Percentiles rank a stretch among this genome's conserved stretches.
Conservation (phyloP, 495 filamentous ascomycete genomes). For the Sporormia fimetaria region DNA sequence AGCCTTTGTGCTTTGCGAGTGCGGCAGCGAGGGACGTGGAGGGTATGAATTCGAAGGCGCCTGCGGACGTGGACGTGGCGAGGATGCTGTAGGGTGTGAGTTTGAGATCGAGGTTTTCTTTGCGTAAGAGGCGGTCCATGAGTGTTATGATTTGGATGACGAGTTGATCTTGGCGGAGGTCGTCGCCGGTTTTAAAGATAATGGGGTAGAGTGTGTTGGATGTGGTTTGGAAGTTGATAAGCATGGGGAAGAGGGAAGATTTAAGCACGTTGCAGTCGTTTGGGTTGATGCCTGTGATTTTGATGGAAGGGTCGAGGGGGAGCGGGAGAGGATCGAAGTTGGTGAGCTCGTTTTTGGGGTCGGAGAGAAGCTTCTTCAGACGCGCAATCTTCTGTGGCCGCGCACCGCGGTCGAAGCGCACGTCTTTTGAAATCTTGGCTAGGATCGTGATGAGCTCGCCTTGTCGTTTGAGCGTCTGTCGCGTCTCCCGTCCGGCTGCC, state of each 20-base stretch:
- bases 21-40: slow-evolving; percentile 73
- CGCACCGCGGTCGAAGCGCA: slow-evolving; percentile 68
- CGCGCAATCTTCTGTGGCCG: slow-evolving; percentile 68
- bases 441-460: slow-evolving; percentile 81
- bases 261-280: slow-evolving; percentile 91
- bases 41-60: slow-evolving; percentile 84
- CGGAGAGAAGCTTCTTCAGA: slow-evolving; percentile 69
- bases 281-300: slow-evolving; percentile 65
- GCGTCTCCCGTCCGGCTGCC: slow-evolving; percentile 52
- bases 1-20: slow-evolving; percentile 65
- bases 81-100: slow-evolving; percentile 92
- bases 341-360: slow-evolving; percentile 78
- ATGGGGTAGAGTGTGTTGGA: slow-evolving; percentile 72
- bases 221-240: slow-evolving; percentile 77
- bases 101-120: slow-evolving; percentile 95
- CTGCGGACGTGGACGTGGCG: slow-evolving; percentile 78
- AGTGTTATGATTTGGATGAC: slow-evolving; percentile 97
- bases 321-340: slow-evolving; percentile 77
- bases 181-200: slow-evolving; percentile 95
- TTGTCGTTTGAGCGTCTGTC: slow-evolving; percentile 70
- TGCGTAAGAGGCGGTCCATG: slow-evolving; percentile 92
- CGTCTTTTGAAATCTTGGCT: slow-evolving; percentile 79
- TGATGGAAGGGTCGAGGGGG: slow-evolving; percentile 74
- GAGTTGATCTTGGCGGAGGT: slow-evolving; percentile 92
- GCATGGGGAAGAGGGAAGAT: slow-evolving; percentile 79